phyloP scores from a whole-genome alignment of 371 early-diverging fungal species.

The Circinella umbellata region DNA sequence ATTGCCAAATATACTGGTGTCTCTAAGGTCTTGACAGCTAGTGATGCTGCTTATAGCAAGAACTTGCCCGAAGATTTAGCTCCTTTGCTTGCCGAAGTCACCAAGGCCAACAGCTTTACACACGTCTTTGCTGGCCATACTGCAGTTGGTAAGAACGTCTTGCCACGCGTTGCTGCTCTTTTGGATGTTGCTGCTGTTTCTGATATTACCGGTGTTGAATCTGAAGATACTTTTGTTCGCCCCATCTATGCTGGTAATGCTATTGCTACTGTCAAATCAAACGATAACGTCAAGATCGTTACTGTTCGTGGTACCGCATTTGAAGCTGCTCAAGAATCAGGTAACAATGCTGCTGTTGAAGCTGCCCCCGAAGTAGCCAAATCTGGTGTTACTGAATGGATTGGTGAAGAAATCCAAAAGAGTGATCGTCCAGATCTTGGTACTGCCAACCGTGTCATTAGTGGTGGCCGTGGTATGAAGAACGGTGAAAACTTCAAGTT shows the following conservation, averaged over 20 bases:
- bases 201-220: conserved; percentile 83
- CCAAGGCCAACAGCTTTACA: conserved; percentile 75
- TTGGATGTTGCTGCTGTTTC: conserved; percentile 91
- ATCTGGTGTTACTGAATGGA: conserved; percentile 74
- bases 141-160: conserved; percentile 91
- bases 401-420: conserved; percentile 90
- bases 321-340: conserved; percentile 68
- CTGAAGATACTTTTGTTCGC: conserved; percentile 91
- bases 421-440: conserved; percentile 95
- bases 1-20: conserved; percentile 79
- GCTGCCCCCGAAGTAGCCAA: conserved; percentile 71
- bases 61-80: conserved; percentile 84
- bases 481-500: conserved; percentile 95
- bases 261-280: conserved; percentile 93
- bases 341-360: conserved; percentile 64
- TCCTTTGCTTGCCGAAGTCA: conserved; percentile 75
- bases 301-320: conserved; percentile 95
- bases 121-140: conserved; percentile 90
- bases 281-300: conserved; percentile 84
- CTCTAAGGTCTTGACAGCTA: conserved; percentile 84
- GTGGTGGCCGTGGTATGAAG: conserved; percentile 97
- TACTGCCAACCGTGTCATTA: conserved; percentile 87
- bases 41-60: conserved; percentile 80
- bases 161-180: conserved; percentile 93
- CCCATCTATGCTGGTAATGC: conserved; percentile 98